Evolutionary conservation across 2,329 filamentous ascomycete species (phyloP).

Genomic region (Tolypocladium paradoxum): DNA sequence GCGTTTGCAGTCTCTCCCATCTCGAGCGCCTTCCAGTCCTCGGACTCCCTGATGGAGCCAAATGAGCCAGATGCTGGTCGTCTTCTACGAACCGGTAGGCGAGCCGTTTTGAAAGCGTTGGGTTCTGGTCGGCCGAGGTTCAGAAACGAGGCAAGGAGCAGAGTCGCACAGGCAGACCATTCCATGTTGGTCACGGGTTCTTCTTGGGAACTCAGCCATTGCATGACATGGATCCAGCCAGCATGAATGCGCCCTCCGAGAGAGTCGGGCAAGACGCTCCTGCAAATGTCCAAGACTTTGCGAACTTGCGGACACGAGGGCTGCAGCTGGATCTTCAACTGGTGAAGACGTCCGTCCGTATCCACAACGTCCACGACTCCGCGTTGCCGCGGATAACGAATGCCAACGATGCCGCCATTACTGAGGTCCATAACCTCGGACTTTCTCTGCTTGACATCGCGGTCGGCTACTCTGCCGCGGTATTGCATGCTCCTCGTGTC

Average conservation of each 20-base stretch:
- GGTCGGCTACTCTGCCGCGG: conserved; percentile 37
- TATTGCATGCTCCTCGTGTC: conserved; percentile 51
- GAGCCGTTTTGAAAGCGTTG: conserved; percentile 13
- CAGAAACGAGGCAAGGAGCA: conserved; percentile 54
- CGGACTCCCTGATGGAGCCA: conserved; percentile 22
- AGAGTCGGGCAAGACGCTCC: conserved; percentile 50
- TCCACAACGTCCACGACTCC: conserved; percentile 60
- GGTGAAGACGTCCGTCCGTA: conserved; percentile 49
- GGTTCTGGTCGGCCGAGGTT: conserved; percentile 37
- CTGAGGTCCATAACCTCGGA: conserved; percentile 34
- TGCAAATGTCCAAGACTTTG: conserved; percentile 50
- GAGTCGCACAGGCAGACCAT: conserved; percentile 58
- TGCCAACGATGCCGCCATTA: conserved; percentile 36
- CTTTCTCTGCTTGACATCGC: conserved; percentile 37
- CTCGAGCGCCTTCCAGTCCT: conserved; percentile 39
- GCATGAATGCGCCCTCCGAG: conserved; percentile 51
- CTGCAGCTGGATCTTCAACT: conserved; percentile 56
- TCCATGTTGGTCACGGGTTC: conserved; percentile 42
- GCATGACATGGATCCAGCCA: conserved; percentile 64
- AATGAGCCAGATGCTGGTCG: conserved; percentile 24
- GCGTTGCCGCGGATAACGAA: conserved; percentile 46
- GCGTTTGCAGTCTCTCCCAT: conserved; percentile 35
- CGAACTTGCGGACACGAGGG: conserved; percentile 53
- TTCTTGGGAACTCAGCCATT: conserved; percentile 50
- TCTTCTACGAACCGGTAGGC: conserved; percentile 18